phyloP scores from a whole-genome alignment of 768 basidiomycete genomes.

The Termitomyces sp. region DNA sequence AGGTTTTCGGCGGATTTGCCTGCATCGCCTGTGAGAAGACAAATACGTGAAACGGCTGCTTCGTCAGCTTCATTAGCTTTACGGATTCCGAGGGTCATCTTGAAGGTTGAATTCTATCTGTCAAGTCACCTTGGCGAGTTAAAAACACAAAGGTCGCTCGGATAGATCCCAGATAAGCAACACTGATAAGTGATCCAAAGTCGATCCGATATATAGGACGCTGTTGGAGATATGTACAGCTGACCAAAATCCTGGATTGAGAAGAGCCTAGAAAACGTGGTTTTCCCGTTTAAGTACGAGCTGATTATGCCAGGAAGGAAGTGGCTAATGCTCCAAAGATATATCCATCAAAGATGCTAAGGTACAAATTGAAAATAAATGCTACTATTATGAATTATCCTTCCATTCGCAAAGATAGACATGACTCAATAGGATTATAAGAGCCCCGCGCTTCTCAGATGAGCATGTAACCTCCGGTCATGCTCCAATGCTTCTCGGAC shows the following conservation, averaged over 20 bases:
- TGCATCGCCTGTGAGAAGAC: slow-evolving; percentile 69
- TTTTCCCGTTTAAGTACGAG: too few relatives aligned
- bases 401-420: background rate
- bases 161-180: background rate
- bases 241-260: background rate
- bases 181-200: background rate
- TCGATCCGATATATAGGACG: background rate
- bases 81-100: slow-evolving; percentile 48
- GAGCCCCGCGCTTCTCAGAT: slow-evolving; percentile 61
- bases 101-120: background rate
- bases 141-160: background rate
- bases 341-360: background rate
- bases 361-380: background rate
- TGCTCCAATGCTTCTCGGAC: slow-evolving; percentile 42
- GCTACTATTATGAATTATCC: background rate
- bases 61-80: slow-evolving; percentile 49
- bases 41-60: slow-evolving; percentile 60
- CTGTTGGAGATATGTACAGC: background rate
- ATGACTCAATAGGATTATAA: slow-evolving; percentile 29
- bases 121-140: too few relatives aligned
- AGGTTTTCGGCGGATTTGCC: slow-evolving; percentile 59
- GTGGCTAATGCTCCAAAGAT: background rate
- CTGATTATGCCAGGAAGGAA: background rate
- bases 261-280: background rate
- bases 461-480: slow-evolving; percentile 53